Base-by-base conservation (phyloP, 2,329 filamentous ascomycete genomes). In the Aureobasidium sp. region DNA sequence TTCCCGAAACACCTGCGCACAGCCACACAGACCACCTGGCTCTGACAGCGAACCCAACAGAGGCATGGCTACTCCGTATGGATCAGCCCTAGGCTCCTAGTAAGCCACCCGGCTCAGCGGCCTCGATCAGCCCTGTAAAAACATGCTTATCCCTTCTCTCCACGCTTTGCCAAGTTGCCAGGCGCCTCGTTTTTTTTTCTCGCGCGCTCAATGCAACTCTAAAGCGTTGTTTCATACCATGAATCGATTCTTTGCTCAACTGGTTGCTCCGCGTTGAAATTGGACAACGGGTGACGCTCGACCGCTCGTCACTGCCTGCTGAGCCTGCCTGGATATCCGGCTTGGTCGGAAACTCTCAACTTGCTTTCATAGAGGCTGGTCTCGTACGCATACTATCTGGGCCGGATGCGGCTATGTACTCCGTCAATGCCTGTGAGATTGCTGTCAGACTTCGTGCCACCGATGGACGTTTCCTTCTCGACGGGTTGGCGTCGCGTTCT, bases 151-250 rank as follows among this genome's bases (percentile, higher is more conserved):
- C 42, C 44, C 23, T 17, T 37, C 41, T 39, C 55, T 48, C 42
- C 52, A 55, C 52, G 52, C 52, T 36, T 29, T 55, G 52, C 52
- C 52, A 55, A 55, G 52, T 55, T 55, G 37, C 37, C 52, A 55
- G 39, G 23, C 37, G 39, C 34, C 13, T 20, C 20, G 20, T 37
- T 15, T 13, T 37, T 37, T 23, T 42, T 20, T 36, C 12, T 8
- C 41, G 36, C 42, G 34, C 29, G 10, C 23, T 48, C 41, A n/a
- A 42, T 44, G 42, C 41, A 27, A 20, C 55, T 15, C 32, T 39
- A 32, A 13, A 17, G 12, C 55, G 6, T 23, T 42, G 52, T n/a
- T 32, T 29, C 12, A 32, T 48, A 39, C 32, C 42, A 29, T 20
- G 23, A 58, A 48, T 58, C 55, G 41, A 47, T 58, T 48, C 26